Evolutionary conservation across 345 rosid species (phyloP).

Genomic region (Boechera stricta): DNA sequence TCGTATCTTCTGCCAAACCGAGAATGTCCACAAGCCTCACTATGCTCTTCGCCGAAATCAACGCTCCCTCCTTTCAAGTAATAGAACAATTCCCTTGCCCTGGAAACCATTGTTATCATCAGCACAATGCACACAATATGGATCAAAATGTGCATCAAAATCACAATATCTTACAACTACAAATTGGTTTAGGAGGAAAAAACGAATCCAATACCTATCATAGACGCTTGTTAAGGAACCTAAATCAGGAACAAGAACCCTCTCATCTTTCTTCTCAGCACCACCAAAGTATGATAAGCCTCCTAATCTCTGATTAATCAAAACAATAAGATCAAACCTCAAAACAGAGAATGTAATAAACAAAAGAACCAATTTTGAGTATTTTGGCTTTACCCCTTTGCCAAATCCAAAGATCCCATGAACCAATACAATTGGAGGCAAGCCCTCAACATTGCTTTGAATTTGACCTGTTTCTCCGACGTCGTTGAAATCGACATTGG

Average conservation of each 20-base stretch:
- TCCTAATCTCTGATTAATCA: constrained; percentile 67
- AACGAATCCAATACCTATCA: constrained; percentile 62
- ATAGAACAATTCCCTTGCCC: constrained; percentile 94
- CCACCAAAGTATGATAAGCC: constrained; percentile 95
- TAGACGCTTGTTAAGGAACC: constrained; percentile 92
- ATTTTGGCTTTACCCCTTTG: constrained; percentile 64
- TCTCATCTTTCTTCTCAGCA: constrained; percentile 97
- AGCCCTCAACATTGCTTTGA: constrained; percentile 44
- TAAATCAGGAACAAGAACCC: constrained; percentile 96
- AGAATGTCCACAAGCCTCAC: constrained; percentile 85
- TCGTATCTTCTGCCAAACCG: constrained; percentile 84
- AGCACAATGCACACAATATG: constrained; percentile 9
- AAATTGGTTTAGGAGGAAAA: background rate
- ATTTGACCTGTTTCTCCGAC: constrained; percentile 41
- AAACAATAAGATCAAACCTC: constrained; percentile 27
- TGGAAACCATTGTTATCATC: constrained; percentile 27
- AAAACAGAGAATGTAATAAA: constrained; percentile 26
- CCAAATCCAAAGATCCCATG: constrained; percentile 99
- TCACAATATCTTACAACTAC: background rate
- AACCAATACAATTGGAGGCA: constrained; percentile 91
- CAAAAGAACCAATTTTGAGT: background rate
- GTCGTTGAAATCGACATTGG: constrained; percentile 48
- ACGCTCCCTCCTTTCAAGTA: constrained; percentile 93
- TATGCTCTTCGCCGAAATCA: constrained; percentile 95
- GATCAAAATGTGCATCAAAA: constrained; percentile 9